Conservation (phyloP, 2,329 filamentous ascomycete species). For the Fusarium piperis region DNA sequence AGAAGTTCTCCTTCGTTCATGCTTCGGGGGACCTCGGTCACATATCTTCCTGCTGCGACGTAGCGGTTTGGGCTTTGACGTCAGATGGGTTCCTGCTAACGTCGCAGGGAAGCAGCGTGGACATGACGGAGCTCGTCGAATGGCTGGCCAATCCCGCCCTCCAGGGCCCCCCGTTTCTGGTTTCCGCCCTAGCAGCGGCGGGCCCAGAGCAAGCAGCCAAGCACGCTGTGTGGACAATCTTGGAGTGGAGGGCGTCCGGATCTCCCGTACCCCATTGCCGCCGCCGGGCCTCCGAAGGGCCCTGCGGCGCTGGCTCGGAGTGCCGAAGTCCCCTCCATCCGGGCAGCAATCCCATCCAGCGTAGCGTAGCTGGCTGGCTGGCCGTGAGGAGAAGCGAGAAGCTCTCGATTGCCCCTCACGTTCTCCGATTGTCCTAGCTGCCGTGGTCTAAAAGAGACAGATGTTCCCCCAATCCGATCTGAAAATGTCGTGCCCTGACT, state of each 20-base stretch:
- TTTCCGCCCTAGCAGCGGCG: conserved; percentile 15
- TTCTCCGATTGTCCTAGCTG: conserved; percentile 15
- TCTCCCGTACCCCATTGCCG: conserved; percentile 34
- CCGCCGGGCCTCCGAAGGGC: conserved; percentile 34
- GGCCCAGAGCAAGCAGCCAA: background rate
- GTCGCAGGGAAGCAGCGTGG: conserved; percentile 4
- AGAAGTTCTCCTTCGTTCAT: conserved; percentile 20
- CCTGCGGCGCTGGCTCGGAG: conserved; percentile 32
- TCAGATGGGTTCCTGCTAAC: conserved; percentile 37
- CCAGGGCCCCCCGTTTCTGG: conserved; percentile 8
- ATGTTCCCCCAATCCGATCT: conserved; percentile 13
- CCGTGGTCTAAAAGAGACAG: conserved; percentile 7
- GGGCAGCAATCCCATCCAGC: conserved; percentile 13
- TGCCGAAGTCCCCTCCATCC: conserved; percentile 41
- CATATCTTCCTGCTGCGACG: conserved; percentile 16
- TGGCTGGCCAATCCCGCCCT: conserved; percentile 13
- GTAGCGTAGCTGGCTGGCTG: background rate
- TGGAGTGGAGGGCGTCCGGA: conserved; percentile 21
- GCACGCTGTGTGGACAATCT: conserved; percentile 1
- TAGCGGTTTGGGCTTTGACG: conserved; percentile 34
- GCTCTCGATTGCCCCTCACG: conserved; percentile 20
- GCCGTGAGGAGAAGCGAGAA: conserved; percentile 14
- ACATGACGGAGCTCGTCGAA: conserved; percentile 6
- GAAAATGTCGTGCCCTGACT: conserved; percentile 11
- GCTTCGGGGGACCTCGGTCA: conserved; percentile 37